Base-by-base conservation (phyloP, 202 grass and related monocot genomes). In the Panicum virgatum region DNA sequence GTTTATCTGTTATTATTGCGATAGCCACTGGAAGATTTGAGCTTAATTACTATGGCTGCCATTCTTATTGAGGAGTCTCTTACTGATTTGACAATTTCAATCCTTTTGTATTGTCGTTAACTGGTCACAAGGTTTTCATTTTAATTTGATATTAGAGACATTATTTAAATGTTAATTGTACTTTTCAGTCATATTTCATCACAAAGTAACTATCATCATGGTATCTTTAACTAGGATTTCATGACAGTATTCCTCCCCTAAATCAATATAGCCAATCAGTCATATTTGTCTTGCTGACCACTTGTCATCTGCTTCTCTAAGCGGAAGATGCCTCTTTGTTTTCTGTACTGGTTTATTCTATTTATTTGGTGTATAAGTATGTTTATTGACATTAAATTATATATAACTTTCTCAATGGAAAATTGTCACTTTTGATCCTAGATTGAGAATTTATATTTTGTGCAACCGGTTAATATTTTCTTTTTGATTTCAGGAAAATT, bases 401-500 rank as follows among this genome's bases (percentile, higher is more conserved):
- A n/a, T n/a, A 59, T 38, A 42, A 20, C 15, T 65, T 62, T 74
- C 12, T 38, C 42, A 44, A 69, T 73, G 34, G 9, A 73, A 61
- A 73, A 59, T 45, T 52, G 25, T 3, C 25, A 74, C 50, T 79
- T 51, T 22, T 73, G 34, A 69, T 58, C 74, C 20, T 51, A 72
- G 39, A 86, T 68, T 40, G 36, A 59, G 7, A 27, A 20, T 52
- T 75, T 75, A 54, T 46, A 22, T 32, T 66, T 19, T 57, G 23
- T 47, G 12, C 18, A 34, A 75, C 66, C 52, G 14, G 3, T 79
- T 68, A 82, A 66, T 34, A 45, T 37, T 60, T 82, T 62, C 25
- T 14, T 65, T 86, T 39, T 13, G 30, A 30, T 59, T 89, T 75
- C 63, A 98, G 92, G 81, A 86, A 90, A 90, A 75, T 22, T 86